These are phyloP conservation scores for Leccinum pachyderme DNA, from an alignment of 1,284 basidiomycete genomes.

Conservation along the genomic window DNA sequence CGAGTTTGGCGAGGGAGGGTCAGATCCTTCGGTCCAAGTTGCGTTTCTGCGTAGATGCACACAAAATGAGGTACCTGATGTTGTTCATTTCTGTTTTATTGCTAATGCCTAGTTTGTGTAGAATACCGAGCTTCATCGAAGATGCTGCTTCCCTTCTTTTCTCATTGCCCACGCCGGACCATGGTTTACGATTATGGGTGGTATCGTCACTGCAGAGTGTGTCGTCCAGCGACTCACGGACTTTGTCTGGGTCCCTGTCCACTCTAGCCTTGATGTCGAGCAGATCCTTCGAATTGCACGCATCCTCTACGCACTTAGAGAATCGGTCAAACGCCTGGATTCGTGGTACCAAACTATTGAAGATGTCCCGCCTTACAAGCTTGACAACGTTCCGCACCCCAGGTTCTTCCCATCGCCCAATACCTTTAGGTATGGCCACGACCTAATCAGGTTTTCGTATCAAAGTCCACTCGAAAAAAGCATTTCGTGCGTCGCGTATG, in stretches of 20 bases:
- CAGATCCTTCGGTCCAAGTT: conserved; percentile 17
- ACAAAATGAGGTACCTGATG: conserved; percentile 5
- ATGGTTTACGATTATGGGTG: conserved; percentile 19
- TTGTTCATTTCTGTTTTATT: background rate
- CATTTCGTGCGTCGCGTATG: conserved; percentile 9
- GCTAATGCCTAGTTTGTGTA: background rate
- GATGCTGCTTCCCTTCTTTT: conserved; percentile 13
- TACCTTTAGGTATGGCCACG: background rate
- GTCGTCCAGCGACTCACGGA: conserved; percentile 21
- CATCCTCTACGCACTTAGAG: conserved; percentile 15
- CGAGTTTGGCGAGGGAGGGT: conserved; percentile 3
- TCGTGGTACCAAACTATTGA: conserved; percentile 13
- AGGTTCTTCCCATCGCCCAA: conserved; percentile 20
- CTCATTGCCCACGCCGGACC: conserved; percentile 8
- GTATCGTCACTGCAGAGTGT: conserved; percentile 3
- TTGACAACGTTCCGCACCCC: background rate
- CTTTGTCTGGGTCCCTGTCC: conserved; percentile 17
- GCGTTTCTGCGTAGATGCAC: background rate
- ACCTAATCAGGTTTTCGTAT: conserved; percentile 7
- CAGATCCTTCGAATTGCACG: conserved; percentile 6
- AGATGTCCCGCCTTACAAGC: background rate
- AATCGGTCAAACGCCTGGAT: background rate
- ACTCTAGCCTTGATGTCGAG: conserved; percentile 3
- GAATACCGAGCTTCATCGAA: background rate
- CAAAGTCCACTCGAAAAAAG: background rate